phyloP scores from a whole-genome alignment of 2,329 filamentous ascomycete species.

The Fusarium clavum region DNA sequence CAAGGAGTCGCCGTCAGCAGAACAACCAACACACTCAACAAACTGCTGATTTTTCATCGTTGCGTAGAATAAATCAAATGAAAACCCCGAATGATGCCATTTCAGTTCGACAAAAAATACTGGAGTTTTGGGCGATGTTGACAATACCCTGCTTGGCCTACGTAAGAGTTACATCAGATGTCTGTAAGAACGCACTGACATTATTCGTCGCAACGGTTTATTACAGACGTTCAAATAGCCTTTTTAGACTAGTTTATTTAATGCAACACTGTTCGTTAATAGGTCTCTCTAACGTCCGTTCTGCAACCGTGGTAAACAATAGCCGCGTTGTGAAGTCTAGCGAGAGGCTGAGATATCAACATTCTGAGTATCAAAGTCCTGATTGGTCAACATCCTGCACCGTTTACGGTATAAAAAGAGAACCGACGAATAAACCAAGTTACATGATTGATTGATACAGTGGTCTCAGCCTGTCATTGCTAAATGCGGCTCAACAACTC shows the following conservation, averaged over 20 bases:
- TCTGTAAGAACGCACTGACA: background rate
- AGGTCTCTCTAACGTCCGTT: too few relatives aligned
- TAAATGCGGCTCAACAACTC: background rate
- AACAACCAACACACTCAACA: background rate
- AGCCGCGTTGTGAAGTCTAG: background rate
- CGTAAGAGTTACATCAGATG: slow-evolving; percentile 2
- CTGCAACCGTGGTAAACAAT: background rate
- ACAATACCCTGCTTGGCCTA: background rate
- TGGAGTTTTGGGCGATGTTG: background rate
- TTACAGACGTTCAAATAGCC: background rate
- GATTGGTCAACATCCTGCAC: background rate
- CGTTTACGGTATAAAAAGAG: background rate
- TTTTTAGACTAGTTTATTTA: background rate
- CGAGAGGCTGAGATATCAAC: background rate
- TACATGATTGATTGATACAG: background rate
- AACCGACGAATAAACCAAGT: background rate
- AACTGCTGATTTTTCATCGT: background rate
- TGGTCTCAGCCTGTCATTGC: background rate
- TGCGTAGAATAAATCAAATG: background rate
- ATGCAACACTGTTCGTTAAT: background rate
- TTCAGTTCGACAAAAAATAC: background rate
- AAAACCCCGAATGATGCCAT: background rate
- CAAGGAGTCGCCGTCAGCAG: background rate
- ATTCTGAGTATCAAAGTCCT: background rate
- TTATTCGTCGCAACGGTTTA: background rate